Evolutionary conservation across 2,329 filamentous ascomycete genomes (phyloP), one percentile per base, ranked within the genome.

Genomic region (Calonectria hawksworthii): DNA sequence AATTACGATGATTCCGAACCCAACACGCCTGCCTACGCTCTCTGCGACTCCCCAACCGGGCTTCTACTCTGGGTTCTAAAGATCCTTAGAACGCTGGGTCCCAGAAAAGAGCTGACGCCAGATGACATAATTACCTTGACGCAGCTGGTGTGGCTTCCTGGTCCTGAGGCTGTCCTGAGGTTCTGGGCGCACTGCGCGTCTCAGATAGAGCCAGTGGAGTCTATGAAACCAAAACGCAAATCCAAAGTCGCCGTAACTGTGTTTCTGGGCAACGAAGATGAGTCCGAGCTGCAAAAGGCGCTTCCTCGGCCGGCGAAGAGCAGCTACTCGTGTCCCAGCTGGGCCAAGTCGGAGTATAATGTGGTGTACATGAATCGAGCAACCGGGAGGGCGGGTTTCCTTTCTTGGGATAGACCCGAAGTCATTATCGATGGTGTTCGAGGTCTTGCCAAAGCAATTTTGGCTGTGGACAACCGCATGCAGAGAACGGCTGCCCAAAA

Each of bases 141-240:
- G 1, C 89, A 91, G 81, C 84, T 94, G 34, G 89, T 92, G 28
- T 94, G 93, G 93, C 83, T 94, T 0, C 92, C 93, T 0, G 93
- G 92, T 0, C 92, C 92, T 0, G 92, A 94, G 79, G 88, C 88
- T 2, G 89, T 88, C 4, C 83, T 93, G 77, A 85, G 92, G 32
- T 93, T 89, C 71, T 91, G 88, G 89, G 86, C 89, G 9, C 82
- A 87, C 44, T 88, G 87, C 50, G 82, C 83, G 21, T 82, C 83
- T n/a, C 82, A 86, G 47, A 75, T 79, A 10, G 84, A 86, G 54
- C 80, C 80, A 1, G 68, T 70, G 5, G 77, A 80, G 34, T 75
- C 81, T 73, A 81, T 77, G 38, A 76, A 74, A 36, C 36, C 71
- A 8, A 65, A 72, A 2, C 74, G 61, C 16, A 88, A 84, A 75